Percentiles rank a stretch among this genome's conserved stretches.
These are phyloP conservation scores for Cyclotella distinguenda DNA, from an alignment of 108 stramenopile genomes.

Conservation along the genomic window DNA sequence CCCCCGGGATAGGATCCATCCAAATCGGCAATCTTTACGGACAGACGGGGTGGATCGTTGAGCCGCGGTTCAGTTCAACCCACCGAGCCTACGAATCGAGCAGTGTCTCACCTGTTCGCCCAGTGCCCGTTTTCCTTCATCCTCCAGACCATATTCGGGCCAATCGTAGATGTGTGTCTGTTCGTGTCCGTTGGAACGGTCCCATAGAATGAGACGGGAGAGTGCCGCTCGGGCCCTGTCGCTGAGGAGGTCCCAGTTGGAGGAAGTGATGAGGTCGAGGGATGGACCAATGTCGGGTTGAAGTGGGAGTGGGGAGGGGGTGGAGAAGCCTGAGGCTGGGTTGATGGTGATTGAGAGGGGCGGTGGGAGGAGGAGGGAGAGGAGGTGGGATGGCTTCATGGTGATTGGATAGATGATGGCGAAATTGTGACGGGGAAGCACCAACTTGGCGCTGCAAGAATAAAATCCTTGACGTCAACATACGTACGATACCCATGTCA, in stretches of 20 bases:
- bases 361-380: neutral
- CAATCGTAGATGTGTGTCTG: slow-evolving; percentile 89
- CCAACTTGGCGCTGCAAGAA: no score
- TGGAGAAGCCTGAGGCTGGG: slow-evolving; percentile 5
- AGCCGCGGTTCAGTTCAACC: neutral
- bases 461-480: no score
- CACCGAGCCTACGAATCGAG: neutral
- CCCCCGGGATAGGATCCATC: slow-evolving; percentile 95
- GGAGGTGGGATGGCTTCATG: neutral
- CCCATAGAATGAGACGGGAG: slow-evolving; percentile 54
- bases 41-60: neutral
- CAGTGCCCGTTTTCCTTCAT: slow-evolving; percentile 73
- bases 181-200: slow-evolving; percentile 31
- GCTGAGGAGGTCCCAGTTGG: slow-evolving; percentile 68
- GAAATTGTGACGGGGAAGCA: no score
- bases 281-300: slow-evolving; percentile 29
- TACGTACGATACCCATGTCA: no score
- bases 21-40: slow-evolving; percentile 71
- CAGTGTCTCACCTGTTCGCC: slow-evolving; percentile 74
- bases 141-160: slow-evolving; percentile 77
- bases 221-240: slow-evolving; percentile 65
- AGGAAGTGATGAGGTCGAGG: slow-evolving; percentile 35
- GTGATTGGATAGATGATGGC: no score
- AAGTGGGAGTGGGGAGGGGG: neutral
- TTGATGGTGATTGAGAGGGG: neutral